Conservation (phyloP, 208 protist species). For the Leishmania amazonensis region DNA sequence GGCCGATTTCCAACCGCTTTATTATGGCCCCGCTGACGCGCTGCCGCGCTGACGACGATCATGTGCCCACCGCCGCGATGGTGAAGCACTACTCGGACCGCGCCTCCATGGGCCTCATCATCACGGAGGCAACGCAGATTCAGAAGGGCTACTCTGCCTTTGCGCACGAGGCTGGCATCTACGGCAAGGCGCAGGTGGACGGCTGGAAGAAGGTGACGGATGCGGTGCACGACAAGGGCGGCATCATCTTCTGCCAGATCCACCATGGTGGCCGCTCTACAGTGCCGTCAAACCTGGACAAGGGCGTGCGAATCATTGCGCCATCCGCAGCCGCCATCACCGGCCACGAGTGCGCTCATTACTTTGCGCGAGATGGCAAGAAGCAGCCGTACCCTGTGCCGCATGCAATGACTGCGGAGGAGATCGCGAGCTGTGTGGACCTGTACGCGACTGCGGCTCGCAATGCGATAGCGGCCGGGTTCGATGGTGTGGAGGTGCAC, state of each 20-base stretch:
- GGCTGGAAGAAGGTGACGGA: constrained; percentile 74
- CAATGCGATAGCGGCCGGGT: constrained; percentile 77
- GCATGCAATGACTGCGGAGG: constrained; percentile 55
- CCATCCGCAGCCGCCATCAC: constrained; percentile 35
- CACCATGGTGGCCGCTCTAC: constrained; percentile 60
- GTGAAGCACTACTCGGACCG: constrained; percentile 74
- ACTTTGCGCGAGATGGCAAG: constrained; percentile 26
- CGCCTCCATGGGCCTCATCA: constrained; percentile 65
- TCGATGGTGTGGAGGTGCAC: constrained; percentile 93
- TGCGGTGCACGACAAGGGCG: constrained; percentile 74
- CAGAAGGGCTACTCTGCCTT: constrained; percentile 51
- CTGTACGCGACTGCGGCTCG: constrained; percentile 69
- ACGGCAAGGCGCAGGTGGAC: constrained; percentile 51
- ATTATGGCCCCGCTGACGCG: constrained; percentile 75
- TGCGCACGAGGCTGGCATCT: constrained; percentile 58
- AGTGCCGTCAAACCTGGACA: constrained; percentile 38
- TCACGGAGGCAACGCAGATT: constrained; percentile 69
- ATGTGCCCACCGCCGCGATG: constrained; percentile 48
- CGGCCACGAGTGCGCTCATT: constrained; percentile 25
- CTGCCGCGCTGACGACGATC: constrained; percentile 43
- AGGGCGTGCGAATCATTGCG: constrained; percentile 28
- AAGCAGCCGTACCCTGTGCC: constrained; percentile 31
- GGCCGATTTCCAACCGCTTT: constrained; percentile 56
- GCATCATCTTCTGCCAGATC: constrained; percentile 69
- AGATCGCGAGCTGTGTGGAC: constrained; percentile 60